Percentiles rank a stretch among this genome's conserved stretches.
Conservation (phyloP, 2,329 filamentous ascomycete genomes). For the Ophiostoma perfectum region DNA sequence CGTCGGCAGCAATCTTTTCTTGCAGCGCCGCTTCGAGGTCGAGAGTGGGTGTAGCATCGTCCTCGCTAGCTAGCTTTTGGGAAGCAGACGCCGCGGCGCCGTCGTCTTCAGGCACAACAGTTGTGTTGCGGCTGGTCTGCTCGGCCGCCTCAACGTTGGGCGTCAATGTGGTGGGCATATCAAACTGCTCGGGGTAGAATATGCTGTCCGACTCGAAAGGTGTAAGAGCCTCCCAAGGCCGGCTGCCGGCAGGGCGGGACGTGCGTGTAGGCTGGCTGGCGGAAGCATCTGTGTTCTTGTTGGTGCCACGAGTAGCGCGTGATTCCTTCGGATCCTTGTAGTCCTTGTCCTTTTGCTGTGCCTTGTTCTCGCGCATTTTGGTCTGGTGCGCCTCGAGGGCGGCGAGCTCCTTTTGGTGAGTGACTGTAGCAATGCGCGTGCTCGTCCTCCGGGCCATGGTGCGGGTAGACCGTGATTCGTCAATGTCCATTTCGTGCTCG, state of each 20-base stretch:
- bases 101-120: not conserved
- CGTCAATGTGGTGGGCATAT: slow-evolving; percentile 19
- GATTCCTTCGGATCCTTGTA: slow-evolving; percentile 12
- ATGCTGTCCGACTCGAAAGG: slow-evolving; percentile 23
- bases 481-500: slow-evolving; percentile 17
- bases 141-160: not conserved
- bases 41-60: not conserved
- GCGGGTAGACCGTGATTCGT: slow-evolving; percentile 8
- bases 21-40: slow-evolving; percentile 20
- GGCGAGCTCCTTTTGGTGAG: slow-evolving; percentile 20
- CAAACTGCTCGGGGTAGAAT: slow-evolving; percentile 27
- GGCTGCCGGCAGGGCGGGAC: slow-evolving; percentile 4
- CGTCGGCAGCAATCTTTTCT: slow-evolving; percentile 22
- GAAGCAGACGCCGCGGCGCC: not conserved
- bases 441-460: slow-evolving; percentile 24
- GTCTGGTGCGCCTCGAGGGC: slow-evolving; percentile 17
- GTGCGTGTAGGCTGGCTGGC: slow-evolving; percentile 5
- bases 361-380: slow-evolving; percentile 13
- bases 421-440: slow-evolving; percentile 25
- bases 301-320: not conserved
- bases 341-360: slow-evolving; percentile 8
- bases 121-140: not conserved
- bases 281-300: not conserved
- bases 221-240: slow-evolving; percentile 26
- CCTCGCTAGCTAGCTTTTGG: not conserved